phyloP scores from a whole-genome alignment of 176 grass and related monocot species.

The Dendrocalamus sinicus region DNA sequence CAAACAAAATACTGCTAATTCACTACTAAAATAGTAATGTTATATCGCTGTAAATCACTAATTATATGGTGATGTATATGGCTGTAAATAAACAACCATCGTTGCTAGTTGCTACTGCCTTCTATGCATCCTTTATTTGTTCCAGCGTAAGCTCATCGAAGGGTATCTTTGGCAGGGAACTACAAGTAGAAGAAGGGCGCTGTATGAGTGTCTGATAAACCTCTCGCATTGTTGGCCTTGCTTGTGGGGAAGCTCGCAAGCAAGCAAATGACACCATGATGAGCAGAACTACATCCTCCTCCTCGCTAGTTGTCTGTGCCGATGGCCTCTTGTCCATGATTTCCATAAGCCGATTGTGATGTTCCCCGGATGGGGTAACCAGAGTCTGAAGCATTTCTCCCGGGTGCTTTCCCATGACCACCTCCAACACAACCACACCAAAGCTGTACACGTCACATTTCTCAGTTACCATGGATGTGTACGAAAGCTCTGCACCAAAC shows the following conservation, averaged over 20 bases:
- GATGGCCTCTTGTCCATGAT: background rate
- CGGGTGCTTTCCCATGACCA: constrained; percentile 21
- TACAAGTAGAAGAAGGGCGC: background rate
- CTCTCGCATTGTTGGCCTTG: constrained; percentile 21
- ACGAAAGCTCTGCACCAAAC: constrained; percentile 13
- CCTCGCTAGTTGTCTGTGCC: background rate
- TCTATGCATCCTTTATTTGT: too few species aligned
- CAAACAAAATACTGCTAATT: too few species aligned
- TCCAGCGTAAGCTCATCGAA: background rate
- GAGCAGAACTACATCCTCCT: background rate
- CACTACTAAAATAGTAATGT: too few species aligned
- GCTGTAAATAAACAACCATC: too few species aligned
- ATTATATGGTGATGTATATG: too few species aligned
- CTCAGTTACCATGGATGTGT: background rate
- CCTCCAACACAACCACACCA: background rate
- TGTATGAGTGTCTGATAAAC: constrained; percentile 18
- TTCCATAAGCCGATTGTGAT: background rate
- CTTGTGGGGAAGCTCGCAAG: background rate
- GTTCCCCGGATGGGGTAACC: background rate
- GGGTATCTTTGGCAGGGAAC: background rate
- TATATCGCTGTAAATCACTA: too few species aligned
- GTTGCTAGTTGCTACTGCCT: too few species aligned
- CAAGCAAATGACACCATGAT: constrained; percentile 11
- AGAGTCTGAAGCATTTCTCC: background rate
- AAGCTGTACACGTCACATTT: constrained; percentile 9